These are phyloP conservation scores for Boletus coccyginus DNA, from an alignment of 768 basidiomycete genomes.

Conservation along the genomic window DNA sequence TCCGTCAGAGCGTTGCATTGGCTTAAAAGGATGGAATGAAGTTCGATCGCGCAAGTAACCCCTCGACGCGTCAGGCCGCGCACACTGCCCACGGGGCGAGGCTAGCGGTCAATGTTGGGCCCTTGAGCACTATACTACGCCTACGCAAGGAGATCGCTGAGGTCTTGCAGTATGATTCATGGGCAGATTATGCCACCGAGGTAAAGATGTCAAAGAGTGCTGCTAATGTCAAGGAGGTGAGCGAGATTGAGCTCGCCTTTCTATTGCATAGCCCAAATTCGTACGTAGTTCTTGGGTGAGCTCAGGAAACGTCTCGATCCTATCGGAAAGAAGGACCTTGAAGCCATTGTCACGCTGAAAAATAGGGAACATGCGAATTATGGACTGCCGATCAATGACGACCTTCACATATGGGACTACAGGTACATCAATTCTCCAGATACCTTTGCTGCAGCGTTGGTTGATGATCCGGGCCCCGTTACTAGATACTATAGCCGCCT, in stretches of 20 bases:
- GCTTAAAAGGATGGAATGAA: slow-evolving; percentile 24
- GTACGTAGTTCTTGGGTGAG: slow-evolving; percentile 65
- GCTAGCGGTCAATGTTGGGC: slow-evolving; percentile 61
- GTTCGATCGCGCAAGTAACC: slow-evolving; percentile 75
- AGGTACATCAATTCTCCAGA: slow-evolving; percentile 44
- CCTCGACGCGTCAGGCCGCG: slow-evolving; percentile 64
- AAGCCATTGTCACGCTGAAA: slow-evolving; percentile 66
- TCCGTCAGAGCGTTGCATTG: background rate
- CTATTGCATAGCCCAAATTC: background rate
- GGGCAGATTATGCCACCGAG: slow-evolving; percentile 83
- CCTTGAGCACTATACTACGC: slow-evolving; percentile 64
- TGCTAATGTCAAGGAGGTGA: slow-evolving; percentile 53
- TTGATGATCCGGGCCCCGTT: background rate
- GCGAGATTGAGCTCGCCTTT: background rate
- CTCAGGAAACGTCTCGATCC: slow-evolving; percentile 69
- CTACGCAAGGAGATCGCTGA: slow-evolving; percentile 67
- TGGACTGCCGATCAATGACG: slow-evolving; percentile 60
- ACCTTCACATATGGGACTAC: slow-evolving; percentile 82
- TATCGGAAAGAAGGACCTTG: slow-evolving; percentile 64
- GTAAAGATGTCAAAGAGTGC: slow-evolving; percentile 78
- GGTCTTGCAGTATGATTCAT: slow-evolving; percentile 69
- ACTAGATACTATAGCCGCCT: slow-evolving; percentile 27
- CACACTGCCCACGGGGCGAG: slow-evolving; percentile 64
- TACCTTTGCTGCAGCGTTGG: background rate
- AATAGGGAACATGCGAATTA: slow-evolving; percentile 62